These are phyloP conservation scores for Aureobasidium sp. DNA, from an alignment of 2,329 filamentous ascomycete species.

Conservation along the genomic window DNA sequence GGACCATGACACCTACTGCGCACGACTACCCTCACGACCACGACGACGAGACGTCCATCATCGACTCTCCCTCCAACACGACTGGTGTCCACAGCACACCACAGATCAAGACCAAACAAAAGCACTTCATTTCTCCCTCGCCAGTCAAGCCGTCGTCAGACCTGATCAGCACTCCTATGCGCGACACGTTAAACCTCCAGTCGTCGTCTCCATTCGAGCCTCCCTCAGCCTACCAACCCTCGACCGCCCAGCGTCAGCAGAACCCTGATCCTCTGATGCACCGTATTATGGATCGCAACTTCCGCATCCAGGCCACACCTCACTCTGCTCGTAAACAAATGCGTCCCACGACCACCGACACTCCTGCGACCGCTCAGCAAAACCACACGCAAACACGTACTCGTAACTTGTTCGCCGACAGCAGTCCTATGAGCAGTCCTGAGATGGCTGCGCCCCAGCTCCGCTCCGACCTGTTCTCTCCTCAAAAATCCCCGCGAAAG, in stretches of 20 bases:
- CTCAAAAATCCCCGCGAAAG: conserved; percentile 19
- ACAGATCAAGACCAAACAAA: conserved; percentile 17
- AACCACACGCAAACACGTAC: conserved; percentile 16
- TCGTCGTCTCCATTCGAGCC: conserved; percentile 47
- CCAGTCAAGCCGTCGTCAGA: conserved; percentile 19
- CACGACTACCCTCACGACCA: conserved; percentile 26
- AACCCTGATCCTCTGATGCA: conserved; percentile 75
- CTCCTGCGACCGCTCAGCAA: conserved; percentile 33
- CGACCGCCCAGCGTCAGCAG: conserved; percentile 30
- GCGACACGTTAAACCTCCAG: conserved; percentile 8
- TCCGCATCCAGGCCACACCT: conserved; percentile 86
- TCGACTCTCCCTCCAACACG: conserved; percentile 51
- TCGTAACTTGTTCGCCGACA: conserved; percentile 24
- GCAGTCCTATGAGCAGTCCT: conserved; percentile 48
- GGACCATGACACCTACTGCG: conserved; percentile 32
- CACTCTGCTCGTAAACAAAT: conserved; percentile 50
- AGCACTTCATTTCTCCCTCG: conserved; percentile 18
- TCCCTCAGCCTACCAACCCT: conserved; percentile 36
- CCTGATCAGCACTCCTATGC: conserved; percentile 16
- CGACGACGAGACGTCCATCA: conserved; percentile 51
- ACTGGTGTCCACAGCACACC: conserved; percentile 55
- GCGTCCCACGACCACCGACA: conserved; percentile 23
- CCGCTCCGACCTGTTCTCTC: conserved; percentile 69
- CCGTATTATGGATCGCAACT: conserved; percentile 90
- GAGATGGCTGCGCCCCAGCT: conserved; percentile 75